These are phyloP conservation scores for Pleurotus citrinopileatus DNA, from an alignment of 768 basidiomycete species.

Conservation along the genomic window DNA sequence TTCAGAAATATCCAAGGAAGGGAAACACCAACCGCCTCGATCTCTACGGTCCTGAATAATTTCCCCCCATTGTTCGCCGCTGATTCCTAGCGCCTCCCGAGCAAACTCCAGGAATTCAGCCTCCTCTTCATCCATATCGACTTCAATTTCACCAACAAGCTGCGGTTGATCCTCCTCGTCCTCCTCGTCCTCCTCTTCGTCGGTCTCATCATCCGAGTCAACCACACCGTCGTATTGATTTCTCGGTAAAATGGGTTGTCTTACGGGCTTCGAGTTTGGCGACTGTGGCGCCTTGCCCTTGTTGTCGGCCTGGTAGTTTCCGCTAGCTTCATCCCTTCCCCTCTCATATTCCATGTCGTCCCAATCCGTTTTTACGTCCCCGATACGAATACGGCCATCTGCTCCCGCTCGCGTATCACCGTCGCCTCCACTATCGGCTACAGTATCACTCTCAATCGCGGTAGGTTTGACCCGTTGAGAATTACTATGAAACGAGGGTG, in stretches of 20 bases:
- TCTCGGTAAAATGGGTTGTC: conserved; percentile 78
- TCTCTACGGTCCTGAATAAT: conserved; percentile 77
- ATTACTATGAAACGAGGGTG: conserved; percentile 61
- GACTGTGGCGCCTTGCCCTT: conserved; percentile 17
- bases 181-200: conserved; percentile 48
- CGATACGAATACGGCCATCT: neutral
- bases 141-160: conserved; percentile 79
- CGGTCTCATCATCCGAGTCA: conserved; percentile 80
- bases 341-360: neutral
- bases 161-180: conserved; percentile 82
- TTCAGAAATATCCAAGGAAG: neutral
- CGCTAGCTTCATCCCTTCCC: neutral
- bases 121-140: conserved; percentile 91
- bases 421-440: conserved; percentile 12
- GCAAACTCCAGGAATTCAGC: conserved; percentile 96
- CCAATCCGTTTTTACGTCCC: too few relatives aligned
- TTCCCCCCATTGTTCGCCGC: conserved; percentile 84
- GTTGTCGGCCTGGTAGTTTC: neutral
- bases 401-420: neutral
- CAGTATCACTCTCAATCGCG: conserved; percentile 39
- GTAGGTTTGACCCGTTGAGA: conserved; percentile 63
- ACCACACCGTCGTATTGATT: conserved; percentile 85
- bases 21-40: conserved; percentile 68
- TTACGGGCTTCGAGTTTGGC: conserved; percentile 43
- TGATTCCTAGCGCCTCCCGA: conserved; percentile 85